phyloP scores from a whole-genome alignment of 164 flowering plant species.

The Stephania japonica region DNA sequence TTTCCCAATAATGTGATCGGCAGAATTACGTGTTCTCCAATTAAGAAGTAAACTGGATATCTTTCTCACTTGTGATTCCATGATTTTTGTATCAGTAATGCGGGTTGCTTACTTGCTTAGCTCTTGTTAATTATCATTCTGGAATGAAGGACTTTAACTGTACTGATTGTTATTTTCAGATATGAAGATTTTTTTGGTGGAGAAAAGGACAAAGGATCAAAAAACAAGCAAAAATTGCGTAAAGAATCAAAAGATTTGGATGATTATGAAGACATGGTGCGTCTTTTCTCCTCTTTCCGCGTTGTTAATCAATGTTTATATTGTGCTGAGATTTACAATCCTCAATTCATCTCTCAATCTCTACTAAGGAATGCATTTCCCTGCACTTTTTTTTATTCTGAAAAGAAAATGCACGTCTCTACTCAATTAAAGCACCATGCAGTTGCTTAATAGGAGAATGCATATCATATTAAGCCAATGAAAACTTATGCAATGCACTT shows the following conservation, averaged over 20 bases:
- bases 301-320: not conserved
- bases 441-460: not conserved
- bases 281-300: not conserved
- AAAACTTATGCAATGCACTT: not conserved
- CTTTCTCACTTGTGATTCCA: not conserved
- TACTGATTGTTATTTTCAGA: conserved; percentile 28
- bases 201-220: conserved; percentile 34
- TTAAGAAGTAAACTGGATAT: not conserved
- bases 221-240: conserved; percentile 23
- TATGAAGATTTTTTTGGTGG: conserved; percentile 74
- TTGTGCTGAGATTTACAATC: not conserved
- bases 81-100: not conserved
- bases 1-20: not conserved
- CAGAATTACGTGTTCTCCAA: not conserved
- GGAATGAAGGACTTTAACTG: not conserved
- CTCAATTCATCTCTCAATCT: too few relatives aligned
- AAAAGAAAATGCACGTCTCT: not conserved
- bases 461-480: not conserved
- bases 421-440: not conserved
- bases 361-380: too few relatives aligned
- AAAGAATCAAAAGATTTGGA: conserved; percentile 34
- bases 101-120: not conserved
- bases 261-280: conserved; percentile 22
- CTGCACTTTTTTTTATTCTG: too few relatives aligned
- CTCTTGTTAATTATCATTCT: not conserved